Evolutionary conservation across 2,329 filamentous ascomycete species (phyloP).

Genomic region (Xylariaceae sp.): DNA sequence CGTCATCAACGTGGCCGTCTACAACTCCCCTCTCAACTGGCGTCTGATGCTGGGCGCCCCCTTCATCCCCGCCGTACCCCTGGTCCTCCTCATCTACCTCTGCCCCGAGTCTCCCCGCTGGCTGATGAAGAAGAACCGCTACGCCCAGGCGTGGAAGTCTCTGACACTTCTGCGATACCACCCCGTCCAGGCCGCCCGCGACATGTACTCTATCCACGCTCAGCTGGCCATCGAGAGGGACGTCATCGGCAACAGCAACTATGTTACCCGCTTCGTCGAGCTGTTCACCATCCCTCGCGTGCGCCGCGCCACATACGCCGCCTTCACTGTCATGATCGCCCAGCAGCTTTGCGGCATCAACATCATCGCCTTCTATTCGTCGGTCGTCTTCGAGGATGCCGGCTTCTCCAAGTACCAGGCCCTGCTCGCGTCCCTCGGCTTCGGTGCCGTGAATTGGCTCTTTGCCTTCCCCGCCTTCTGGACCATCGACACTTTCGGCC

Average conservation of each 20-base stretch:
- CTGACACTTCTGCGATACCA: conserved; percentile 48
- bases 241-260: conserved; percentile 47
- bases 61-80: conserved; percentile 54
- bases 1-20: conserved; percentile 52
- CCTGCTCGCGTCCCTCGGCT: conserved; percentile 58
- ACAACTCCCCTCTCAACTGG: conserved; percentile 31
- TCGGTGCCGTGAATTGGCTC: conserved; percentile 59
- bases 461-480: conserved; percentile 60
- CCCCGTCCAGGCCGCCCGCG: conserved; percentile 52
- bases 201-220: conserved; percentile 60
- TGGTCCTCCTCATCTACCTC: conserved; percentile 56
- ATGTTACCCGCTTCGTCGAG: conserved; percentile 57
- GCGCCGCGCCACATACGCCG: conserved; percentile 67
- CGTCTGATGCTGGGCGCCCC: conserved; percentile 48
- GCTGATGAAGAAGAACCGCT: conserved; percentile 61
- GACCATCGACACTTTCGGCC: conserved; percentile 64
- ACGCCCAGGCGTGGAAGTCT: conserved; percentile 54
- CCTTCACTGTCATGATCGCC: conserved; percentile 74
- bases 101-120: conserved; percentile 63
- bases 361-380: conserved; percentile 72
- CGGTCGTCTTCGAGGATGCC: conserved; percentile 54
- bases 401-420: conserved; percentile 52
- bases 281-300: conserved; percentile 65
- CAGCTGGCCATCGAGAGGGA: conserved; percentile 57
- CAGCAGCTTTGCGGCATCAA: conserved; percentile 69